A percentile compares a stretch with the other conserved stretches of the same genome.
These are phyloP conservation scores for Paramecium pentaurelia DNA, from an alignment of 73 alveolate species.

Conservation along the genomic window DNA sequence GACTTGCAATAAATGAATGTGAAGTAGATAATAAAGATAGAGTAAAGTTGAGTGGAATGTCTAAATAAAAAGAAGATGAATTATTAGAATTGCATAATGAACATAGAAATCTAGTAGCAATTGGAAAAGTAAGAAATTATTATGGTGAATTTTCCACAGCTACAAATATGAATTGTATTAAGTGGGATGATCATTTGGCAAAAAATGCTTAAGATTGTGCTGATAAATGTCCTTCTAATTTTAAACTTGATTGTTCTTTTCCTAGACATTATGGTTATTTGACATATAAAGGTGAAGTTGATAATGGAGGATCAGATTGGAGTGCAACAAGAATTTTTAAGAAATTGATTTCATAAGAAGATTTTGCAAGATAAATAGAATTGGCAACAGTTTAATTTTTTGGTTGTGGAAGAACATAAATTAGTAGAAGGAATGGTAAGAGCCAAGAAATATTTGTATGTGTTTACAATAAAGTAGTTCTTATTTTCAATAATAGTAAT, in stretches of 20 bases:
- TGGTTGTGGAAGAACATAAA: slow-evolving; percentile 28
- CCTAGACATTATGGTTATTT: background rate
- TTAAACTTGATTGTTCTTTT: background rate
- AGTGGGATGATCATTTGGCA: background rate
- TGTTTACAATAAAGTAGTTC: background rate
- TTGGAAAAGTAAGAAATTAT: background rate
- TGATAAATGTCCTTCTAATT: background rate
- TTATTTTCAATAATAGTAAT: background rate
- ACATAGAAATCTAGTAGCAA: background rate
- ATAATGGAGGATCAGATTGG: background rate
- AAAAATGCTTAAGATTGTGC: background rate
- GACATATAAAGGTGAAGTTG: background rate
- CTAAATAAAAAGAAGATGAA: background rate
- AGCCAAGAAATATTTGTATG: background rate
- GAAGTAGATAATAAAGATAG: background rate
- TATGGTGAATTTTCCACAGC: background rate
- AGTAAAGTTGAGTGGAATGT: background rate
- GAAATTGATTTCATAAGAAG: background rate
- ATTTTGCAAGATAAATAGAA: background rate
- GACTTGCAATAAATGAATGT: background rate
- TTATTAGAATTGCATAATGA: background rate
- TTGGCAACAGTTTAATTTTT: background rate
- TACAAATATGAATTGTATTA: background rate
- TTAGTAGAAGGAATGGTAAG: background rate
- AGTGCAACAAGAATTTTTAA: background rate